These are phyloP conservation scores for Colletotrichum agaves DNA, from an alignment of 2,329 filamentous ascomycete species.

Conservation along the genomic window DNA sequence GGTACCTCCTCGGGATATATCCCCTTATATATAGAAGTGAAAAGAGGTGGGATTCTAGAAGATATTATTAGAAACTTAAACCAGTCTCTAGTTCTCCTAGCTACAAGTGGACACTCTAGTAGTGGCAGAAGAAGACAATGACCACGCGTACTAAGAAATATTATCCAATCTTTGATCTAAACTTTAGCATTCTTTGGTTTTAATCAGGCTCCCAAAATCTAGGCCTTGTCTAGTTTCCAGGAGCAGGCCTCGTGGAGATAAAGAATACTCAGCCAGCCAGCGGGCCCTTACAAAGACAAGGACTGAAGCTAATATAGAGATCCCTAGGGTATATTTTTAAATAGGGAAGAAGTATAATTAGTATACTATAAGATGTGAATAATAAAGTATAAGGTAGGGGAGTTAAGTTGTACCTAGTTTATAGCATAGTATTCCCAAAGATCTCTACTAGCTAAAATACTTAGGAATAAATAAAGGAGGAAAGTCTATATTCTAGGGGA, in stretches of 20 bases:
- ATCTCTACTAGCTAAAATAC: slow-evolving; percentile 13
- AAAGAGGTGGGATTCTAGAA: background rate
- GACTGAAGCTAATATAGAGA: background rate
- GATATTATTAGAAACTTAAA: background rate
- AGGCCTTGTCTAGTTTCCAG: slow-evolving; percentile 1
- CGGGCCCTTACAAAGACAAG: background rate
- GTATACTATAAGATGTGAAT: slow-evolving; percentile 18
- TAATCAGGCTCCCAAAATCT: background rate
- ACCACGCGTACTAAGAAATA: background rate
- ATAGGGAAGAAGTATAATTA: slow-evolving; percentile 1
- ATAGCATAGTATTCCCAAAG: slow-evolving; percentile 19
- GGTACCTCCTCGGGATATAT: background rate
- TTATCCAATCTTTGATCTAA: background rate
- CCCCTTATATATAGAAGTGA: background rate
- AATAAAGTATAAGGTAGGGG: background rate
- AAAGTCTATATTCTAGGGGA: slow-evolving; percentile 5
- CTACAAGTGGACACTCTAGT: background rate
- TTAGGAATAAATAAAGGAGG: slow-evolving; percentile 9
- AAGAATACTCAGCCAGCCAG: background rate
- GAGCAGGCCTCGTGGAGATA: background rate
- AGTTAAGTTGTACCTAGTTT: background rate
- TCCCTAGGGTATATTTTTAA: background rate
- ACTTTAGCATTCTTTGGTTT: background rate
- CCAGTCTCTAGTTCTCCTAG: background rate
- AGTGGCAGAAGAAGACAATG: background rate